These are phyloP conservation scores for Claviceps pazoutovae DNA, from an alignment of 2,329 filamentous ascomycete genomes.

Conservation along the genomic window DNA sequence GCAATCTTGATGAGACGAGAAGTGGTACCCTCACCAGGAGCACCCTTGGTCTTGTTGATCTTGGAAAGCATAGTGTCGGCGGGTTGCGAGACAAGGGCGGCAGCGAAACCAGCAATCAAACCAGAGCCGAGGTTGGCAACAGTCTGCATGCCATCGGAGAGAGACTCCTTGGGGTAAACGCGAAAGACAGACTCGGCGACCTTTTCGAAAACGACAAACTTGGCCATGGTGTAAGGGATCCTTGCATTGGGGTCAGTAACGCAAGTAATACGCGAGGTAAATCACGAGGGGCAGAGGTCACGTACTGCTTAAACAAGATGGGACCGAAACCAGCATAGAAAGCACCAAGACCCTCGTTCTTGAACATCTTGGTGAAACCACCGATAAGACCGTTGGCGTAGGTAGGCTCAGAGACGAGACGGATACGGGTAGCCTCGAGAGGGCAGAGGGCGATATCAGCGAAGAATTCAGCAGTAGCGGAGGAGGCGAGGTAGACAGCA, in stretches of 20 bases:
- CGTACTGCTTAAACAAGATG: constrained; percentile 50
- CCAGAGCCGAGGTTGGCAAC: constrained; percentile 57
- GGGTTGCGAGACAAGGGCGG: constrained; percentile 75
- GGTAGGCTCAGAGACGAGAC: constrained; percentile 76
- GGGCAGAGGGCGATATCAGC: constrained; percentile 78
- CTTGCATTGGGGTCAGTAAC: constrained; percentile 23
- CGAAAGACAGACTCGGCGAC: constrained; percentile 61
- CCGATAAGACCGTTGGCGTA: constrained; percentile 68
- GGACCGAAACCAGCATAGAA: constrained; percentile 89
- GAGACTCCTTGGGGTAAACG: constrained; percentile 53
- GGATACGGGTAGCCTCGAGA: constrained; percentile 85
- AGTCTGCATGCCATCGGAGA: constrained; percentile 59
- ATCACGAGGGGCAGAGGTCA: constrained; percentile 2
- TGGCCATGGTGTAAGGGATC: constrained; percentile 88
- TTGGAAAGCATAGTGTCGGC: constrained; percentile 90
- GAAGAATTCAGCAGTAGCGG: constrained; percentile 52
- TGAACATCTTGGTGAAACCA: constrained; percentile 73
- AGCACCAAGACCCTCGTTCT: constrained; percentile 67
- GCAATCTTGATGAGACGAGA: constrained; percentile 76
- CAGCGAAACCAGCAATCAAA: constrained; percentile 57
- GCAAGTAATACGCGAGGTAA: neutral
- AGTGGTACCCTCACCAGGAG: constrained; percentile 71
- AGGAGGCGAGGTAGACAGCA: constrained; percentile 63
- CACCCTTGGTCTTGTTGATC: constrained; percentile 91
- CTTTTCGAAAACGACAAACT: constrained; percentile 91